phyloP scores from a whole-genome alignment of 78 protist genomes.

The Anaeramoeba flamelloides region DNA sequence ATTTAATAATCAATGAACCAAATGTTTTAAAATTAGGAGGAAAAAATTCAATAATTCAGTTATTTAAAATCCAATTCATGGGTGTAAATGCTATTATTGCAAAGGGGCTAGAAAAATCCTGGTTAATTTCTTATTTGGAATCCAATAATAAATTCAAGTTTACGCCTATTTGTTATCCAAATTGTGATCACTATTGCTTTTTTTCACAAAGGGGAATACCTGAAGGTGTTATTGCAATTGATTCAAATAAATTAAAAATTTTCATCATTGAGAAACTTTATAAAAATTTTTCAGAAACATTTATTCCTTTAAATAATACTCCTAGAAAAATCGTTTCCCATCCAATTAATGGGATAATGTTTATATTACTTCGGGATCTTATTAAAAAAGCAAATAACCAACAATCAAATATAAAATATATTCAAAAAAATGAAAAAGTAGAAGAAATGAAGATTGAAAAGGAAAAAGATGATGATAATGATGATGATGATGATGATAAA shows the following conservation, averaged over 20 bases:
- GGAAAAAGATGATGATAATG: neutral
- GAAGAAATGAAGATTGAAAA: neutral
- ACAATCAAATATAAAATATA: no score
- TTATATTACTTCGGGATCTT: no score
- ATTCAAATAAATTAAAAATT: slow-evolving; percentile 50
- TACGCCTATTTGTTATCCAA: neutral
- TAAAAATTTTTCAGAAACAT: slow-evolving; percentile 48
- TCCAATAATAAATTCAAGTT: slow-evolving; percentile 15
- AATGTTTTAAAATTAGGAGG: slow-evolving; percentile 73
- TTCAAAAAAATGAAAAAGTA: no score
- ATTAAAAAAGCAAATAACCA: no score
- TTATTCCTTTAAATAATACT: slow-evolving; percentile 41
- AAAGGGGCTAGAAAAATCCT: slow-evolving; percentile 62
- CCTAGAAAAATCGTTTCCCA: slow-evolving; percentile 47
- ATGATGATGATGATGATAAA: no score
- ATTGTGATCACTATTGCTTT: slow-evolving; percentile 52
- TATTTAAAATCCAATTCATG: slow-evolving; percentile 30
- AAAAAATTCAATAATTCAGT: slow-evolving; percentile 38
- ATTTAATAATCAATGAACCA: slow-evolving; percentile 57
- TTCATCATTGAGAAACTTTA: slow-evolving; percentile 50
- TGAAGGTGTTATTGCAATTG: slow-evolving; percentile 71
- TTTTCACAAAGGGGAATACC: slow-evolving; percentile 65
- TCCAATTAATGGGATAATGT: slow-evolving; percentile 35
- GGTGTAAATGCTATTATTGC: slow-evolving; percentile 56
- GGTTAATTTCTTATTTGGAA: slow-evolving; percentile 39